These are phyloP conservation scores for Penicillium psychrosexuale DNA, from an alignment of 2,329 filamentous ascomycete genomes.

Conservation along the genomic window DNA sequence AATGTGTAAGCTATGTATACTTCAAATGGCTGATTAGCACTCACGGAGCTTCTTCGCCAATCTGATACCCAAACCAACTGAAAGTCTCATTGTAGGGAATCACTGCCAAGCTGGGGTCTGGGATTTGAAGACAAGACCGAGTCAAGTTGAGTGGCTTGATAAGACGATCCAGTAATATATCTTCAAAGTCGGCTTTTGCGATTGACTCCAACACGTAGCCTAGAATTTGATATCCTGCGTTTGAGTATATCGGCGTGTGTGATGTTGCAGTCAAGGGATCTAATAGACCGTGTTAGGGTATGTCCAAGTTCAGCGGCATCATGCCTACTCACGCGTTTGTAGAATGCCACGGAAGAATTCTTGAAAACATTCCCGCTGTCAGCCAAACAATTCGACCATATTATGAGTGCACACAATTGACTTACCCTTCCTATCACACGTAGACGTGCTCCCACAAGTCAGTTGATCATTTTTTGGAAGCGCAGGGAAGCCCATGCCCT, in stretches of 20 bases:
- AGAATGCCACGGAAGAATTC: conserved; percentile 38
- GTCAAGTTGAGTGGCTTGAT: conserved; percentile 42
- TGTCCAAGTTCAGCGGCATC: too few relatives aligned
- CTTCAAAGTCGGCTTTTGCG: conserved; percentile 35
- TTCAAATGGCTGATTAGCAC: conserved; percentile 5
- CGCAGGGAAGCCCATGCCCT: conserved; percentile 13
- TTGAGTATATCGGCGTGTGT: conserved; percentile 36
- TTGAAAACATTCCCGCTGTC: conserved; percentile 10
- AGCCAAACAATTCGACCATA: neutral
- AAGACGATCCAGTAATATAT: conserved; percentile 37
- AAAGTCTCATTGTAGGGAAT: conserved; percentile 36
- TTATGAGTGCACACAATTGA: neutral
- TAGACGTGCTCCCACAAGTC: conserved; percentile 9
- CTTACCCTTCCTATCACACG: conserved; percentile 13
- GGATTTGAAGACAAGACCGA: conserved; percentile 26
- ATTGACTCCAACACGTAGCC: conserved; percentile 43
- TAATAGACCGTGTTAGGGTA: neutral
- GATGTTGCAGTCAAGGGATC: conserved; percentile 32
- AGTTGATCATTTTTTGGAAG: conserved; percentile 7
- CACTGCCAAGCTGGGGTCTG: conserved; percentile 22
- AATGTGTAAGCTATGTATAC: neutral
- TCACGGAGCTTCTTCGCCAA: conserved; percentile 44
- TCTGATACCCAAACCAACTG: conserved; percentile 34
- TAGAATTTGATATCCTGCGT: conserved; percentile 36
- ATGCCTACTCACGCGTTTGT: conserved; percentile 17